Base-by-base conservation (phyloP, 2,329 filamentous ascomycete species). In the Catunica adiposa region DNA sequence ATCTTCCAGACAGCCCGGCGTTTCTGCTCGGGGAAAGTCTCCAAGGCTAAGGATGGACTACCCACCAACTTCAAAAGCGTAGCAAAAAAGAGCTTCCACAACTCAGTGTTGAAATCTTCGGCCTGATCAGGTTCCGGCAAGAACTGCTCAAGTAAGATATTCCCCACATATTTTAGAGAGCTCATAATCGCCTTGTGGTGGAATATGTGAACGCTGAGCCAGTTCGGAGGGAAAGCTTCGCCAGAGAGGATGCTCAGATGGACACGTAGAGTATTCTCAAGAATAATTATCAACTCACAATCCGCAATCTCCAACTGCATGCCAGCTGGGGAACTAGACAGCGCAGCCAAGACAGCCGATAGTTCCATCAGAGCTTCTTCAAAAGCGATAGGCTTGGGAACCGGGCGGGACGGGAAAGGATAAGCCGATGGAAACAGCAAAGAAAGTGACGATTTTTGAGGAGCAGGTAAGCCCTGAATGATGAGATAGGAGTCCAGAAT, bases 1-100 rank as follows among this genome's bases (percentile, higher is more conserved):
- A 98, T 96, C 71, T 97, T 98, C 92, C 94, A 98, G 1, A 97
- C 90, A 0, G 92, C 90, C 56, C 92, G 76, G 48, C 92, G 77
- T 70, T 97, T 98, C 69, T 98, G 92, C 67, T 98, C 94, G 0
- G 92, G 89, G 65, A 96, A 97, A 0, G 89, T 95, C 66, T 98
- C 92, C 38, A 98, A 76, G 0, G 92, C 89, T 20, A 98, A 76
- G 0, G 84, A 86, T 37, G 89, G 82, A 63, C 89, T 96, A 3
- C 87, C 86, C 2, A 98, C 87, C 2, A 97, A 81, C 64, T 86
- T 89, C 26, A 98, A 75, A 29, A 98, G 72, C 0, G 89, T 90
- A 17, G 83, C 84, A 65, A 98, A 96, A 70, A 95, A 96, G 31
- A 84, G 75, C 61, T 90, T 89, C 92, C 92, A 98, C 11, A 97